A percentile compares a stretch with the other conserved stretches of the same genome.
Conservation (phyloP, 306 rosid species). For the Quercus dentata region DNA sequence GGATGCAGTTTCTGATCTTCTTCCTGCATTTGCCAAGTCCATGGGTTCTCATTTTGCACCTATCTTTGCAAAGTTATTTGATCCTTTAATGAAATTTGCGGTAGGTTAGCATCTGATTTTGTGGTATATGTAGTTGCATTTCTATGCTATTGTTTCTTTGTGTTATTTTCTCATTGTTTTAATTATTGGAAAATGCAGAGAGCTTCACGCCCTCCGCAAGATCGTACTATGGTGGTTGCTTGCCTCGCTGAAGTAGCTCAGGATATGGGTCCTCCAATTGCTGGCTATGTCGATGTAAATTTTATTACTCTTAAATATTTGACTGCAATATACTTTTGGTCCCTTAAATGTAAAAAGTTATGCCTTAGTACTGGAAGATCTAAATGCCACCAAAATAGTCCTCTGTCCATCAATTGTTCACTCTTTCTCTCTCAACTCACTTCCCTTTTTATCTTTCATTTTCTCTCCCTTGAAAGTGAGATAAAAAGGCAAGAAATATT, state of each 20-base stretch:
- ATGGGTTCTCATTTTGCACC: slow-evolving; percentile 97
- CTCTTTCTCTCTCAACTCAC: neutral
- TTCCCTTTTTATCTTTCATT: too few relatives aligned
- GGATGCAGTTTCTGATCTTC: slow-evolving; percentile 98
- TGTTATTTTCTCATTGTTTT: slow-evolving; percentile 7
- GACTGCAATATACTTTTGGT: too few relatives aligned
- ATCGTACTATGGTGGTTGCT: slow-evolving; percentile 98
- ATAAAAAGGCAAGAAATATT: too few relatives aligned
- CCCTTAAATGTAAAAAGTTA: too few relatives aligned
- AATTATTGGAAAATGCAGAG: slow-evolving; percentile 56
- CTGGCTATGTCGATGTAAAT: slow-evolving; percentile 75
- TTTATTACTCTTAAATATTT: slow-evolving; percentile 1
- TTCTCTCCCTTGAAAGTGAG: too few relatives aligned
- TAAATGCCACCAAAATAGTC: too few relatives aligned
- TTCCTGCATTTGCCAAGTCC: slow-evolving; percentile 91
- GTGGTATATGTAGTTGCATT: neutral
- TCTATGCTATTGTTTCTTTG: slow-evolving; percentile 1
- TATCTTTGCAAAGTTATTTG: slow-evolving; percentile 77
- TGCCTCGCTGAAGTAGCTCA: slow-evolving; percentile 99
- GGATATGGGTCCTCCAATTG: slow-evolving; percentile 97
- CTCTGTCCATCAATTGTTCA: too few relatives aligned
- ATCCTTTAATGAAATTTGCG: slow-evolving; percentile 85
- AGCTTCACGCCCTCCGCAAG: slow-evolving; percentile 85
- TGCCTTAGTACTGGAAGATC: too few relatives aligned
- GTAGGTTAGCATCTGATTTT: slow-evolving; percentile 44